phyloP scores from a whole-genome alignment of 1,139 yeast species.

The Pichia sp. region DNA sequence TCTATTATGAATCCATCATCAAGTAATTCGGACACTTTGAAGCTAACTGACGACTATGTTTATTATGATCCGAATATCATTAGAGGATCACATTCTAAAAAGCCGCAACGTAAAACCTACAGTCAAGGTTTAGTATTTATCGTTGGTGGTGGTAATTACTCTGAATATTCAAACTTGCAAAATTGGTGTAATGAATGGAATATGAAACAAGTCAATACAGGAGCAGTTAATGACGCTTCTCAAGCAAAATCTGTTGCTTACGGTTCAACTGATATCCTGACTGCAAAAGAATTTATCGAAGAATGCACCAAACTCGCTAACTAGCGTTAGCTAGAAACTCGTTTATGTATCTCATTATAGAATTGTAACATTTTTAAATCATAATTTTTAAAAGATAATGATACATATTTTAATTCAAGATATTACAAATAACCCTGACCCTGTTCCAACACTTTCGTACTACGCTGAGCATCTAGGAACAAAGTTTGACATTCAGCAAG shows the following conservation, averaged over 20 bases:
- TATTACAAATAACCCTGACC: constrained; percentile 40
- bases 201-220: constrained; percentile 11
- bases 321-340: too few relatives aligned
- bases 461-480: constrained; percentile 84
- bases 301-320: constrained; percentile 52
- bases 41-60: constrained; percentile 78
- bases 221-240: constrained; percentile 4
- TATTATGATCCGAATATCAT: constrained; percentile 81
- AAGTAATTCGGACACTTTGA: constrained; percentile 53
- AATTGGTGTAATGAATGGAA: constrained; percentile 59
- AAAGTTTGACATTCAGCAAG: constrained; percentile 80
- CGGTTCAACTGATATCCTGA: constrained; percentile 77
- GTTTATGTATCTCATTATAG: too few relatives aligned
- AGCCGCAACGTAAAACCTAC: constrained; percentile 79
- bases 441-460: constrained; percentile 66
- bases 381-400: neutral
- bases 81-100: constrained; percentile 83
- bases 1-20: constrained; percentile 79
- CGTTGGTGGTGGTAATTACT: constrained; percentile 93
- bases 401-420: neutral
- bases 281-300: constrained; percentile 67
- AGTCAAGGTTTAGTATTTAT: constrained; percentile 81
- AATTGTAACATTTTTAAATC: too few relatives aligned
- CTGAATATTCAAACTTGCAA: constrained; percentile 88
- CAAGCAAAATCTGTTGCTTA: constrained; percentile 51